Conservation (phyloP, 306 rosid genomes). For the Styphnolobium japonicum region DNA sequence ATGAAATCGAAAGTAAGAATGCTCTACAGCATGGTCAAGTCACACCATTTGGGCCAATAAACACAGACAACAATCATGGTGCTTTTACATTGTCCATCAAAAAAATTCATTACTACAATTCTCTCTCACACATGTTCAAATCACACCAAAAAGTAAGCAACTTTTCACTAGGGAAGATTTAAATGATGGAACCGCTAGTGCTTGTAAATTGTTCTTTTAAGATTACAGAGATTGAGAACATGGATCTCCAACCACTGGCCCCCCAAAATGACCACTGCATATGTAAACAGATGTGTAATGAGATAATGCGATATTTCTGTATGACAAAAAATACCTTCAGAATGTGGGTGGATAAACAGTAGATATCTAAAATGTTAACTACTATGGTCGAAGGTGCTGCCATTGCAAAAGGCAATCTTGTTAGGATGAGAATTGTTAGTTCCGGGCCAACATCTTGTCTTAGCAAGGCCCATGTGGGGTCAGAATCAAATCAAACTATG, state of each 20-base stretch:
- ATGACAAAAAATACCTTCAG: slow-evolving; percentile 9
- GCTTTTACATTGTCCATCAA: slow-evolving; percentile 27
- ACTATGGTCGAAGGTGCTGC: not conserved
- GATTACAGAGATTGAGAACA: slow-evolving; percentile 15
- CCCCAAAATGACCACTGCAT: slow-evolving; percentile 14
- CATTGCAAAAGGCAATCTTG: not conserved
- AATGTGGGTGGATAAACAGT: slow-evolving; percentile 19
- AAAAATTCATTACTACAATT: not conserved
- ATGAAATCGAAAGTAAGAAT: not conserved
- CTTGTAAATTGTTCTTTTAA: slow-evolving; percentile 13
- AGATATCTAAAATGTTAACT: not conserved
- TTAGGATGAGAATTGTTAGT: not conserved
- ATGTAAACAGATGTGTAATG: not conserved
- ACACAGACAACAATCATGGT: slow-evolving; percentile 16
- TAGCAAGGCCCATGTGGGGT: no score
- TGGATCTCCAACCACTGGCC: slow-evolving; percentile 18
- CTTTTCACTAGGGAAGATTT: slow-evolving; percentile 25
- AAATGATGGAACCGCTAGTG: slow-evolving; percentile 15
- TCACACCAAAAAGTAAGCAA: slow-evolving; percentile 24
- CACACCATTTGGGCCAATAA: slow-evolving; percentile 10
- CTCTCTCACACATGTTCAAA: slow-evolving; percentile 15
- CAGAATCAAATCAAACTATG: no score
- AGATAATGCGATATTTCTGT: slow-evolving; percentile 6
- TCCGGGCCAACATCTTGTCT: no score
- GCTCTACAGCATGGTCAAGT: slow-evolving; percentile 13